Percentiles rank a stretch among this genome's conserved stretches.
phyloP scores from a whole-genome alignment of 441 rosid species.

The Geranium incanum region DNA sequence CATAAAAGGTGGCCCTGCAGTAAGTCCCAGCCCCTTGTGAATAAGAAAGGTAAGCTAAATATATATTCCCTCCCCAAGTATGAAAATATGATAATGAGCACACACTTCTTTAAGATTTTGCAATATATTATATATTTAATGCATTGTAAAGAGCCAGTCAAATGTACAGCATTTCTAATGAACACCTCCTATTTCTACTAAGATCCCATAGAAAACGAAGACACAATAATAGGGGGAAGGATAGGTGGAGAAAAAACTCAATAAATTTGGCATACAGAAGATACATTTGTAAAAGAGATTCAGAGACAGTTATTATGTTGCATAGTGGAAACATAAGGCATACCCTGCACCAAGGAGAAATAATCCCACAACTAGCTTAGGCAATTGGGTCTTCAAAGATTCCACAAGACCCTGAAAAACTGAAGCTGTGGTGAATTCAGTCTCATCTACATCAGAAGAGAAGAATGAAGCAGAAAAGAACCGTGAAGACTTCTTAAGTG shows the following conservation, averaged over 20 bases:
- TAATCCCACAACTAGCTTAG: conserved; percentile 70
- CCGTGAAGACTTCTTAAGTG: conserved; percentile 83
- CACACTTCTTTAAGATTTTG: not conserved
- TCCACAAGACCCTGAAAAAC: conserved; percentile 64
- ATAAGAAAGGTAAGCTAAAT: conserved; percentile 12
- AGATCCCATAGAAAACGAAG: not conserved
- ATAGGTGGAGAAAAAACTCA: conserved; percentile 4
- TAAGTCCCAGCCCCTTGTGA: conserved; percentile 21
- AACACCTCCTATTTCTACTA: not conserved
- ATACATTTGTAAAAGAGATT: not conserved
- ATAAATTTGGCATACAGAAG: not conserved
- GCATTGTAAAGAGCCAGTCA: not conserved
- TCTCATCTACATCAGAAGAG: conserved; percentile 72
- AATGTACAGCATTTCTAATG: not conserved
- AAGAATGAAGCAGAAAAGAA: conserved; percentile 98
- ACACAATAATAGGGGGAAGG: not conserved
- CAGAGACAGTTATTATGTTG: not conserved
- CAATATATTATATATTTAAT: not conserved
- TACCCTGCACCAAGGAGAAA: conserved; percentile 86
- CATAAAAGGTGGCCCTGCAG: conserved; percentile 62
- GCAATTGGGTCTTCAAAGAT: conserved; percentile 64
- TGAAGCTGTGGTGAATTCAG: conserved; percentile 54
- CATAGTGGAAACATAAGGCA: conserved; percentile 23
- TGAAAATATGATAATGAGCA: not conserved
- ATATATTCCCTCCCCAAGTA: conserved; percentile 4